Evolutionary conservation across 2,329 filamentous ascomycete genomes (phyloP), one percentile per base, ranked within the genome.

Genomic region (Penicillium capsulatum): DNA sequence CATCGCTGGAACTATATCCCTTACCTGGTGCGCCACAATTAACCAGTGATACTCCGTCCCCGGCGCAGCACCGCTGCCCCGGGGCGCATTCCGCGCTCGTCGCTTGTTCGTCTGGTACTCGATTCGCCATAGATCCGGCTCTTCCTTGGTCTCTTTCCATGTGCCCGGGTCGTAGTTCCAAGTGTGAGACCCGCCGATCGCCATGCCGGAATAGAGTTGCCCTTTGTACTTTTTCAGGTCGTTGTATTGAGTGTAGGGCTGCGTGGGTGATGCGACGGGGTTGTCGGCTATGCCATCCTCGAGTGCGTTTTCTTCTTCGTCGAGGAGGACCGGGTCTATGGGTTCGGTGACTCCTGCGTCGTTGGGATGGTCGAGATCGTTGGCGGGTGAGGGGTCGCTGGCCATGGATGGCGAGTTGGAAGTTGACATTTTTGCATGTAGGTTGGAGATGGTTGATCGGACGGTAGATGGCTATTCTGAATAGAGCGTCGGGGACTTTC

Each of bases 1-100:
- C 6, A 33, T n/a, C 11, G n/a, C 31, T 6, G 14, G 19, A 17
- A 8, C 17, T 7, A 28, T 7, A 11, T 6, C 17, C 39, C 9
- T 44, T 44, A 62, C 59, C 55, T 63, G 61, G 49, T 64, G 60
- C 16, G 48, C 60, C 13, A 64, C 53, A 34, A 63, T 58, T 6
- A 59, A 43, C 61, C 60, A 62, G 40, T 63, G 60, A 41, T 63
- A 64, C 36, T 61, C 59, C 2, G 57, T 62, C 3, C 62, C 62
- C 14, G 64, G 53, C 2, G 58, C 56, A 2, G 61, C 61, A 35
- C 62, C 61, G 40, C 57, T 64, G 0, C 59, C 60, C 36, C 48
- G 48, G 0, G 60, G 60, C n/a, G 60, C 61, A 15, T 53, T 62
- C 22, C 54, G 54, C 3, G 47, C 55, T 2, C 61, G 48, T 33